A percentile compares a stretch with the other conserved stretches of the same genome.
These are phyloP conservation scores for Leccinum ochraceum DNA, from an alignment of 768 basidiomycete species.

Conservation along the genomic window DNA sequence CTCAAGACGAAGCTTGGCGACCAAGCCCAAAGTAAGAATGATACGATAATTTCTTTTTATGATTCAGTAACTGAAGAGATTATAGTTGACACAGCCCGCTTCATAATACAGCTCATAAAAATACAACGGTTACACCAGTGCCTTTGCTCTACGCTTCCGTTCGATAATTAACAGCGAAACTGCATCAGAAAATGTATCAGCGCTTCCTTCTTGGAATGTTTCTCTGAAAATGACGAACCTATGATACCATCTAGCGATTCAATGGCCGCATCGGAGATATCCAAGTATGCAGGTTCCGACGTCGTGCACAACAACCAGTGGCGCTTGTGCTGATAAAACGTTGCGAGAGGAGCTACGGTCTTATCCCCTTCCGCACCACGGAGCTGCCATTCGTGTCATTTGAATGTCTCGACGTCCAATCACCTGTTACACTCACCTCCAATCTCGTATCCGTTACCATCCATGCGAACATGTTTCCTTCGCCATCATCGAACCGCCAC, in stretches of 20 bases:
- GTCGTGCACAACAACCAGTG: constrained; percentile 36
- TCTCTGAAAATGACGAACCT: constrained; percentile 23
- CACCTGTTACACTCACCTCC: constrained; percentile 11
- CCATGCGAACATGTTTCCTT: constrained; percentile 27
- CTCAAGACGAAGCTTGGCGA: constrained; percentile 69
- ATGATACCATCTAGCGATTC: constrained; percentile 39
- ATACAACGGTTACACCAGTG: constrained; percentile 8
- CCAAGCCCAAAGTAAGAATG: constrained; percentile 36
- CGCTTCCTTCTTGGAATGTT: neutral
- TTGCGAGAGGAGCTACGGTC: constrained; percentile 33
- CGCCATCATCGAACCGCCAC: constrained; percentile 28
- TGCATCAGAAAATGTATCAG: constrained; percentile 11
- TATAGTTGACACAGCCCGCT: constrained; percentile 18
- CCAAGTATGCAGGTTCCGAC: constrained; percentile 38
- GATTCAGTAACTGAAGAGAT: constrained; percentile 9
- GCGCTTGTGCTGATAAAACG: constrained; percentile 37
- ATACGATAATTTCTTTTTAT: neutral
- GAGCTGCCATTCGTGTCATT: constrained; percentile 25
- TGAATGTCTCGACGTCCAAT: neutral
- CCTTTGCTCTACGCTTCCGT: constrained; percentile 25
- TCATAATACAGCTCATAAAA: neutral
- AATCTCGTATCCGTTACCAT: constrained; percentile 5
- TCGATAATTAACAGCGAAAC: constrained; percentile 37
- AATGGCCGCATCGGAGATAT: constrained; percentile 34
- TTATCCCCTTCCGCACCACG: constrained; percentile 22